phyloP scores from a whole-genome alignment of 2,329 filamentous ascomycete genomes.

The Arthrobotrys entomopaga region DNA sequence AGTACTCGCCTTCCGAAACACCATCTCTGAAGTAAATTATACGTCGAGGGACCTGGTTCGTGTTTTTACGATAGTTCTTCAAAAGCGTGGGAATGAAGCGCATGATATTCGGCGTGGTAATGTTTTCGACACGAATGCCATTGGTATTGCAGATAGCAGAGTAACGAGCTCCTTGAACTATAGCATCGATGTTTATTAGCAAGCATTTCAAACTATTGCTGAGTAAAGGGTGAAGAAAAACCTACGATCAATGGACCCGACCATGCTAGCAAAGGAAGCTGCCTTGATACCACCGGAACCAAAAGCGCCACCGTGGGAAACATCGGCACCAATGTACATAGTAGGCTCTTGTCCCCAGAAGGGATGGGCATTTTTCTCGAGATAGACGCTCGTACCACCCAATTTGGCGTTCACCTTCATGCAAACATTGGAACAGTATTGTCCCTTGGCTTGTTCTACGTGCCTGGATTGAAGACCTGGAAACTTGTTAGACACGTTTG shows the following conservation, averaged over 20 bases:
- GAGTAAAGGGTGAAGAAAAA: background rate
- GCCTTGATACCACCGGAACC: constrained; percentile 66
- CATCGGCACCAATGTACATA: constrained; percentile 89
- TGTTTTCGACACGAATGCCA: constrained; percentile 81
- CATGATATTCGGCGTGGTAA: constrained; percentile 74
- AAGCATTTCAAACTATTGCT: too few relatives aligned
- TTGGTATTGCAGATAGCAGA: constrained; percentile 84
- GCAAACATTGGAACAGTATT: constrained; percentile 91
- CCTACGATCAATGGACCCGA: constrained; percentile 59
- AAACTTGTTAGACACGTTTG: background rate
- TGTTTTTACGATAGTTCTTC: constrained; percentile 64
- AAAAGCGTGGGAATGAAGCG: constrained; percentile 74
- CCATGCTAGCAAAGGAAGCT: constrained; percentile 84
- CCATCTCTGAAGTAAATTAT: constrained; percentile 95
- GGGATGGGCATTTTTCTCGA: constrained; percentile 61
- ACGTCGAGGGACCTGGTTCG: constrained; percentile 74
- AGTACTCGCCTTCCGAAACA: constrained; percentile 86
- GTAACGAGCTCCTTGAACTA: constrained; percentile 77
- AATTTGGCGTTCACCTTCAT: constrained; percentile 99
- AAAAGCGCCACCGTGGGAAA: constrained; percentile 79
- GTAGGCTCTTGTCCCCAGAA: constrained; percentile 69
- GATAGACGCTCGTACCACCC: constrained; percentile 77
- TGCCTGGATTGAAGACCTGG: constrained; percentile 76
- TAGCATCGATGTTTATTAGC: constrained; percentile 70
- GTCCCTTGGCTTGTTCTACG: constrained; percentile 74